Conservation (phyloP, 2,329 filamentous ascomycete species). For the Tetracladium maxilliforme region DNA sequence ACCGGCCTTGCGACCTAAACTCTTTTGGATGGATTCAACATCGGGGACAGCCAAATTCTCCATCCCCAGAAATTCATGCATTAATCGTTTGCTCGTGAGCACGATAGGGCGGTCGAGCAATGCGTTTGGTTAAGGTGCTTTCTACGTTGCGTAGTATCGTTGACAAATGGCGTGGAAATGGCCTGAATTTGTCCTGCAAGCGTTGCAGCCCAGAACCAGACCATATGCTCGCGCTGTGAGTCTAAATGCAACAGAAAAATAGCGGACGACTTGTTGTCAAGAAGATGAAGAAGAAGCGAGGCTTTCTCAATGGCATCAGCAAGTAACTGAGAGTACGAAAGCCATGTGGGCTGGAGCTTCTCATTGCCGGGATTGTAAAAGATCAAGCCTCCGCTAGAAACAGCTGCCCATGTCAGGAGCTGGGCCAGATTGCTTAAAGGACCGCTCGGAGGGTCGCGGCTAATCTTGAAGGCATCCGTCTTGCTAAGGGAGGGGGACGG, state of each 20-base stretch:
- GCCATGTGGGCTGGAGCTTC: no score
- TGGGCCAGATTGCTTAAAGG: no score
- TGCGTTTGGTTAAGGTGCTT: slow-evolving; percentile 15
- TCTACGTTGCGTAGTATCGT: slow-evolving; percentile 11
- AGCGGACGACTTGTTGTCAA: slow-evolving; percentile 1
- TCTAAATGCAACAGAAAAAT: slow-evolving; percentile 17
- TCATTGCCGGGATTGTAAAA: no score
- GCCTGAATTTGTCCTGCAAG: slow-evolving; percentile 20
- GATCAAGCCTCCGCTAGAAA: no score
- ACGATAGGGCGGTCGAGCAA: slow-evolving; percentile 11
- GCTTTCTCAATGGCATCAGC: no score
- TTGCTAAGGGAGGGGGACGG: no score
- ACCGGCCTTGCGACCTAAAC: slow-evolving; percentile 3
- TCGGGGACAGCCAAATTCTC: slow-evolving; percentile 4
- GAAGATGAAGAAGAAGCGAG: slow-evolving; percentile 2
- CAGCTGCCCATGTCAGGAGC: no score
- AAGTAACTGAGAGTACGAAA: no score
- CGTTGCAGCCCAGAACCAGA: slow-evolving; percentile 24
- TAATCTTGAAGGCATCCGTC: no score
- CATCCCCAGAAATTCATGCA: slow-evolving; percentile 6
- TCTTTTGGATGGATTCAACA: slow-evolving; percentile 2
- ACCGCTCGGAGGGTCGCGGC: no score
- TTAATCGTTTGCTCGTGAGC: slow-evolving; percentile 8
- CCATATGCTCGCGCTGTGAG: slow-evolving; percentile 18
- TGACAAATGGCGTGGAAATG: slow-evolving; percentile 17